phyloP scores from a whole-genome alignment of 1,284 basidiomycete genomes.

The Caloboletus firmus region DNA sequence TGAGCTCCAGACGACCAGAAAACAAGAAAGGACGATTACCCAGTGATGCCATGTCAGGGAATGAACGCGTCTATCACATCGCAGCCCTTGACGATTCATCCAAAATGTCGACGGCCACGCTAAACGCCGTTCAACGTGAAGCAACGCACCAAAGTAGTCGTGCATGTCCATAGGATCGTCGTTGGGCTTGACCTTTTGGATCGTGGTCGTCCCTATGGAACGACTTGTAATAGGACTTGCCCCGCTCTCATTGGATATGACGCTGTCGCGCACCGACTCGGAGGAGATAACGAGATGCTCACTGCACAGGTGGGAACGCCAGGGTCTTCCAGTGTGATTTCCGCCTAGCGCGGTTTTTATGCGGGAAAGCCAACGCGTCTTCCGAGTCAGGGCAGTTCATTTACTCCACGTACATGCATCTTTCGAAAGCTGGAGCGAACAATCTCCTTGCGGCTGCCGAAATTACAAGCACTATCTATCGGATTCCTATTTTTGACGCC shows the following conservation, averaged over 20 bases:
- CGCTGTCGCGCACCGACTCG: slow-evolving; percentile 7
- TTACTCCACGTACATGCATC: neutral
- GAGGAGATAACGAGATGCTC: slow-evolving; percentile 2
- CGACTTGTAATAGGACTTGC: slow-evolving; percentile 10
- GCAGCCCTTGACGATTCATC: no score
- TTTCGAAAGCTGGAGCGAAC: neutral
- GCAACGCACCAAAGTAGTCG: slow-evolving; percentile 17
- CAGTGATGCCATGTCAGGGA: slow-evolving; percentile 7
- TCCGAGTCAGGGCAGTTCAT: neutral
- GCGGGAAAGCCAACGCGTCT: no score
- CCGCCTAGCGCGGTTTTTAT: neutral
- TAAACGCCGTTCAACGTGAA: slow-evolving; percentile 12
- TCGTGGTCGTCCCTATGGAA: slow-evolving; percentile 11
- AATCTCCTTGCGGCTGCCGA: no score
- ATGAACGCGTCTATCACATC: slow-evolving; percentile 15
- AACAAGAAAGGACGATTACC: slow-evolving; percentile 2
- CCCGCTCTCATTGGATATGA: slow-evolving; percentile 8
- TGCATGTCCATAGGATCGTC: neutral
- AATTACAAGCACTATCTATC: neutral
- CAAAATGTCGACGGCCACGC: slow-evolving; percentile 1
- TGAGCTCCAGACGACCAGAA: neutral
- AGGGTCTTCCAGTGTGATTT: neutral
- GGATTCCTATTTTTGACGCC: neutral
- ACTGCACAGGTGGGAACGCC: no score
- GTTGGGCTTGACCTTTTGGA: slow-evolving; percentile 15